These are phyloP conservation scores for Paramyrothecium roridum DNA, from an alignment of 2,329 filamentous ascomycete species.

Conservation along the genomic window DNA sequence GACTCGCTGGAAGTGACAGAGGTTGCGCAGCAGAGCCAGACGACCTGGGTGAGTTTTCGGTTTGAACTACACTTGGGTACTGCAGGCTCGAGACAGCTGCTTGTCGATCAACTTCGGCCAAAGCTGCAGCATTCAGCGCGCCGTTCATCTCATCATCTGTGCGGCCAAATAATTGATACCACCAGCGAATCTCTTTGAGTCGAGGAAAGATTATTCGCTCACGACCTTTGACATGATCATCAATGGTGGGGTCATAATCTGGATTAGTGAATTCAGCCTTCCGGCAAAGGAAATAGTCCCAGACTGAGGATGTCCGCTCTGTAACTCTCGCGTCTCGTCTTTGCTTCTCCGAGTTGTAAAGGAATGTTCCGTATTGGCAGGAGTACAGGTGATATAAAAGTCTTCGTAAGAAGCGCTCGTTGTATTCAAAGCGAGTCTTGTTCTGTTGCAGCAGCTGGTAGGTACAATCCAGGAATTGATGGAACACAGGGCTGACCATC, in stretches of 20 bases:
- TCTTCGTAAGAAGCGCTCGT: constrained; percentile 85
- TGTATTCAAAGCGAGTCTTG: constrained; percentile 90
- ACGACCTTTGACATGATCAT: constrained; percentile 75
- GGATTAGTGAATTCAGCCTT: constrained; percentile 79
- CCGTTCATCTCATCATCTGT: constrained; percentile 93
- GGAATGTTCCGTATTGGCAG: constrained; percentile 94
- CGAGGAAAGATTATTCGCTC: constrained; percentile 83
- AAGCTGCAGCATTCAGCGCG: constrained; percentile 50
- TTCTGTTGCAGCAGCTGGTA: constrained; percentile 87
- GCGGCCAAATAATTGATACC: constrained; percentile 83
- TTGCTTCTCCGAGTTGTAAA: constrained; percentile 93
- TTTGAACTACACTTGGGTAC: constrained; percentile 20
- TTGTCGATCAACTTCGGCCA: constrained; percentile 40
- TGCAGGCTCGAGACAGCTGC: constrained; percentile 31
- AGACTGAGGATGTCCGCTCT: constrained; percentile 80
- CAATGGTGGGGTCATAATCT: constrained; percentile 69
- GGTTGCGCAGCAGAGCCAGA: constrained; percentile 31
- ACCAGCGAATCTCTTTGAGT: constrained; percentile 82
- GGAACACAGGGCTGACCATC: constrained; percentile 93
- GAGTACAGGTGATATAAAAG: constrained; percentile 92
- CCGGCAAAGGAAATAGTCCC: constrained; percentile 90
- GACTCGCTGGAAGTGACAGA: constrained; percentile 33
- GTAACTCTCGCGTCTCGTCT: constrained; percentile 66
- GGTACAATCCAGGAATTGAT: constrained; percentile 93
- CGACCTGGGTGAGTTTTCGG: constrained; percentile 20